These are phyloP conservation scores for Rhodomyrtus psidioides DNA, from an alignment of 441 rosid genomes.

Conservation along the genomic window DNA sequence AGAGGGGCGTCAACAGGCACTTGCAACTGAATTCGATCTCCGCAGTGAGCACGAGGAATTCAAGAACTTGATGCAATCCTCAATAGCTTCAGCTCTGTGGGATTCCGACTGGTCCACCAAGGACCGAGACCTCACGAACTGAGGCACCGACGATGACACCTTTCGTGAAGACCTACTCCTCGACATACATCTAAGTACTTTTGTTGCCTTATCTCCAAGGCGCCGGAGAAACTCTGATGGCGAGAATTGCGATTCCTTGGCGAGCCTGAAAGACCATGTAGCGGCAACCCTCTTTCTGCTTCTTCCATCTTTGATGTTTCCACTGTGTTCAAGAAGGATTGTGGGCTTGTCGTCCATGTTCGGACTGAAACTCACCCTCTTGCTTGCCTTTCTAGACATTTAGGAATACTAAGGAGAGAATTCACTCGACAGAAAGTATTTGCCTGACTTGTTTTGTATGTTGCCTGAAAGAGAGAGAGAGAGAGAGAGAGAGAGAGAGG, in stretches of 20 bases:
- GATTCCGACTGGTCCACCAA: conserved; percentile 63
- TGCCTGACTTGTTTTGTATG: neutral
- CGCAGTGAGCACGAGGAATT: conserved; percentile 74
- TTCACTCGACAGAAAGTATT: neutral
- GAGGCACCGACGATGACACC: conserved; percentile 31
- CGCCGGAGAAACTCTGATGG: conserved; percentile 40
- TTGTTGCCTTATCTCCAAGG: conserved; percentile 49
- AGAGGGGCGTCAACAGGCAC: neutral
- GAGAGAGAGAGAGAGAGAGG: neutral
- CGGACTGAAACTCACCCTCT: conserved; percentile 59
- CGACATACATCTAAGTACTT: conserved; percentile 49
- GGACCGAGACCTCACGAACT: conserved; percentile 64
- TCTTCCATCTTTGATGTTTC: conserved; percentile 4
- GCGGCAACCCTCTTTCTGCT: conserved; percentile 26
- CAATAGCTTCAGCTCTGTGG: conserved; percentile 82
- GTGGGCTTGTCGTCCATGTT: conserved; percentile 32
- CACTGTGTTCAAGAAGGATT: conserved; percentile 30
- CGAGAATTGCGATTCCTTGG: conserved; percentile 26
- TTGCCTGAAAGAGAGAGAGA: neutral
- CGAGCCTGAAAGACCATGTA: conserved; percentile 35
- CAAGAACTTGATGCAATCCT: conserved; percentile 90
- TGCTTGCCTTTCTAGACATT: conserved; percentile 47
- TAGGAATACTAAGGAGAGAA: neutral
- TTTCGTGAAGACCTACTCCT: conserved; percentile 36
- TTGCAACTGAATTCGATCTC: conserved; percentile 56